Conservation (phyloP, 805 yeast genomes). For the Candida taoyuanica region DNA sequence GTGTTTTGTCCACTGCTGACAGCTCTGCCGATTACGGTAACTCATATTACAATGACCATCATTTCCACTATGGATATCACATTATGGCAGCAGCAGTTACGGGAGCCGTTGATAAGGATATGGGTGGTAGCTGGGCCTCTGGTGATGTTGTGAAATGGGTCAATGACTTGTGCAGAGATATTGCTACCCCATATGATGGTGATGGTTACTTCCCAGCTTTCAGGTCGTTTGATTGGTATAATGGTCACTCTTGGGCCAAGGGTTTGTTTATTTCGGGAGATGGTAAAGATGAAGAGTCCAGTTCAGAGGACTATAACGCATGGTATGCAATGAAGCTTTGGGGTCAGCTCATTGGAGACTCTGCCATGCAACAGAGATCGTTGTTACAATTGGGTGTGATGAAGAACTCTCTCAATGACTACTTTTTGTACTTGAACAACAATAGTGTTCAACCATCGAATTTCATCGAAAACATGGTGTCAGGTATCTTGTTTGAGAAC, state of each 20-base stretch:
- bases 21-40: constrained; percentile 65
- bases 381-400: constrained; percentile 58
- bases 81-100: constrained; percentile 65
- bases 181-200: constrained; percentile 50
- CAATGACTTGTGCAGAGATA: constrained; percentile 58
- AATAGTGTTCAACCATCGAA: constrained; percentile 52
- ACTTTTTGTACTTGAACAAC: constrained; percentile 49
- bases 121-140: constrained; percentile 49
- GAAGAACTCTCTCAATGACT: constrained; percentile 47
- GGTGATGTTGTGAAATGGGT: constrained; percentile 47
- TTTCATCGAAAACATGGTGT: constrained; percentile 59
- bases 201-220: constrained; percentile 62
- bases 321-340: constrained; percentile 64
- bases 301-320: constrained; percentile 71
- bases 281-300: constrained; percentile 73
- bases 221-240: constrained; percentile 69
- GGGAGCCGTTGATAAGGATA: constrained; percentile 47
- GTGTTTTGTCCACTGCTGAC: constrained; percentile 66
- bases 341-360: constrained; percentile 53
- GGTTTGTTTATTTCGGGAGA: constrained; percentile 68
- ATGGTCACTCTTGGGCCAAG: constrained; percentile 78
- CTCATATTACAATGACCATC: constrained; percentile 69
- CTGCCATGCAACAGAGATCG: constrained; percentile 48
- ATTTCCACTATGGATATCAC: constrained; percentile 73
- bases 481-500: constrained; percentile 72